These are phyloP conservation scores for Cladosporium sphaerospermum DNA, from an alignment of 2,329 filamentous ascomycete genomes.

Conservation along the genomic window DNA sequence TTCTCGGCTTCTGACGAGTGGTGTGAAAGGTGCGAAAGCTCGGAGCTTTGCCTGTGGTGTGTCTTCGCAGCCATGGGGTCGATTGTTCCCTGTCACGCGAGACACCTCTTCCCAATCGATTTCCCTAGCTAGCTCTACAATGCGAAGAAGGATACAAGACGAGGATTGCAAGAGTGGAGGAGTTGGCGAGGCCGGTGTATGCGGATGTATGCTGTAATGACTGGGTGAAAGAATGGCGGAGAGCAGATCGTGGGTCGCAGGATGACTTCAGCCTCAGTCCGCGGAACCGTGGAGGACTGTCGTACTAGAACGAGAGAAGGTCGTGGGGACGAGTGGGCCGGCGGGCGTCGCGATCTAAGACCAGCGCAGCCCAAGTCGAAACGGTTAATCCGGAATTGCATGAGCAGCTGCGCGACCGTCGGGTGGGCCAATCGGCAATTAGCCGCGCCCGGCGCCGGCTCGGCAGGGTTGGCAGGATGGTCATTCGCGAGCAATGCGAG, in stretches of 20 bases:
- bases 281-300: background rate
- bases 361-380: background rate
- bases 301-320: background rate
- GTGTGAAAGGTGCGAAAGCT: background rate
- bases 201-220: background rate
- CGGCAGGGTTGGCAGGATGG: background rate
- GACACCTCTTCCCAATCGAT: too few species aligned
- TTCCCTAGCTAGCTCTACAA: too few species aligned
- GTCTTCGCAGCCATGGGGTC: too few species aligned
- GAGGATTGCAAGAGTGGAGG: too few species aligned
- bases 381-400: slow-evolving; percentile 8
- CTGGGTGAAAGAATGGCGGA: background rate
- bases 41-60: background rate
- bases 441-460: background rate
- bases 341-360: too few species aligned
- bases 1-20: background rate
- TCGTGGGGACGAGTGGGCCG: too few species aligned
- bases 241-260: background rate
- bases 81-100: too few species aligned
- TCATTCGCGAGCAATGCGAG: background rate
- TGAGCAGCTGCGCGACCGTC: background rate
- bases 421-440: slow-evolving; percentile 3
- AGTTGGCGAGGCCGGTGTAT: too few species aligned
- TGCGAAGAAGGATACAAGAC: too few species aligned
- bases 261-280: background rate